These are phyloP conservation scores for Pyracantha coccinea DNA, from an alignment of 331 rosid species.

Conservation along the genomic window DNA sequence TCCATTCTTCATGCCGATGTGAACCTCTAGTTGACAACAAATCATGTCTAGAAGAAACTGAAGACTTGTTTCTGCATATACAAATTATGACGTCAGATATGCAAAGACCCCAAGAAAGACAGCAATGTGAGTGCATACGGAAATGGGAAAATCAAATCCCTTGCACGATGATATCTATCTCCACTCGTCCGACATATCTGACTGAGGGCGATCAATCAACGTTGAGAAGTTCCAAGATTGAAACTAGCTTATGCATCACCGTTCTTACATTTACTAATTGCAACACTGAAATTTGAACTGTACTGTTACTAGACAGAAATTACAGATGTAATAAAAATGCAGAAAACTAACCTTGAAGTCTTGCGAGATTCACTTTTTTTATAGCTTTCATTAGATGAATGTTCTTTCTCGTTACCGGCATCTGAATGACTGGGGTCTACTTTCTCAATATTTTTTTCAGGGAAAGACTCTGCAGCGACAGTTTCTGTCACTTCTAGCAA, in stretches of 20 bases:
- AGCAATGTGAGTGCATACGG: background rate
- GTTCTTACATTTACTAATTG: background rate
- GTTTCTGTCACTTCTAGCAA: constrained; percentile 75
- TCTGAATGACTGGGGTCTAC: constrained; percentile 39
- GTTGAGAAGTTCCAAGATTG: background rate
- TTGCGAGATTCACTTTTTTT: constrained; percentile 31
- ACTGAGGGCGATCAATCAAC: background rate
- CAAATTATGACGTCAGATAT: constrained; percentile 6
- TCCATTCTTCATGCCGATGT: constrained; percentile 68
- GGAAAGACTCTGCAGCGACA: constrained; percentile 45
- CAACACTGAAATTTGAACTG: background rate
- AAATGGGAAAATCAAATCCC: background rate
- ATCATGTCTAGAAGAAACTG: constrained; percentile 61
- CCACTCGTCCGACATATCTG: background rate
- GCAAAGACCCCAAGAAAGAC: background rate
- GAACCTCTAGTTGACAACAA: constrained; percentile 49
- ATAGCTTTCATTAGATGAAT: constrained; percentile 48
- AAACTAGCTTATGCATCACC: background rate
- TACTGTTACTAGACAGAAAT: background rate
- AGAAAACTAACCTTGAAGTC: constrained; percentile 42
- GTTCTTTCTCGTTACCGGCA: constrained; percentile 30
- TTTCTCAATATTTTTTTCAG: constrained; percentile 50
- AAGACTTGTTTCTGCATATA: constrained; percentile 36
- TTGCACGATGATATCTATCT: background rate
- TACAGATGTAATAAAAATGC: background rate